Evolutionary conservation across 495 filamentous ascomycete species (phyloP), one percentile per base, ranked within the genome.

Genomic region (Podospora sp.): DNA sequence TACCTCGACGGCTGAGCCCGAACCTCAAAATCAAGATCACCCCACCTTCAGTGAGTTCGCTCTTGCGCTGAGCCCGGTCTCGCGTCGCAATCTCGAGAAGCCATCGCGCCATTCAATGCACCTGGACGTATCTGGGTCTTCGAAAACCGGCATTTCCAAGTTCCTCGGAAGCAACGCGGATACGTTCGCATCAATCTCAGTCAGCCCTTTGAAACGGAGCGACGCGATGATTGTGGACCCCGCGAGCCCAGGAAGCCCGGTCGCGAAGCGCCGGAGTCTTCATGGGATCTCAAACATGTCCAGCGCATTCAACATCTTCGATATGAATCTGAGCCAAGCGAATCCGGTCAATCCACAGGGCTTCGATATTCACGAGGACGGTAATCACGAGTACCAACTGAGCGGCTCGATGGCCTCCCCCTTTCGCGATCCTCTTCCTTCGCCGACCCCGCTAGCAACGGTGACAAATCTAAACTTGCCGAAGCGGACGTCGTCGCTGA

Each of bases 161-260:
- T 75, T 84, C 50, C 66, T 79, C 25, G 82, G 83, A 35, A 68
- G 67, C 5, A 75, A 69, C 20, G 75, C 50, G 61, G 79, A 80
- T 11, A 40, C 77, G 0, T 62, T 80, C 14, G 79, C 84, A 35
- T 80, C 88, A 18, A 77, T 84, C 21, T 88, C 90, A 56, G 88
- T 90, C 29, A 97, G 94, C 74, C 95, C 95, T 0, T 79, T 99
- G 53, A 98, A 98, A 80, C 87, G 96, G 58, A 96, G 88, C 71
- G 95, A 99, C 77, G 90, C 91, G 6, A 89, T 96, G 91, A 91
- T 91, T 72, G 76, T 96, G 16, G 94, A 96, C 68, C 88, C 90
- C 59, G 80, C 87, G 18, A 87, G 83, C 65, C 81, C 89, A n/a
- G 92, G 89, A 40, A 97, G 91, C 70, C 93, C 94, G 1, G 89